Percentiles rank a stretch among this genome's conserved stretches.
These are phyloP conservation scores for Scheffersomyces stipitis DNA, from an alignment of 805 yeast genomes.

Conservation along the genomic window DNA sequence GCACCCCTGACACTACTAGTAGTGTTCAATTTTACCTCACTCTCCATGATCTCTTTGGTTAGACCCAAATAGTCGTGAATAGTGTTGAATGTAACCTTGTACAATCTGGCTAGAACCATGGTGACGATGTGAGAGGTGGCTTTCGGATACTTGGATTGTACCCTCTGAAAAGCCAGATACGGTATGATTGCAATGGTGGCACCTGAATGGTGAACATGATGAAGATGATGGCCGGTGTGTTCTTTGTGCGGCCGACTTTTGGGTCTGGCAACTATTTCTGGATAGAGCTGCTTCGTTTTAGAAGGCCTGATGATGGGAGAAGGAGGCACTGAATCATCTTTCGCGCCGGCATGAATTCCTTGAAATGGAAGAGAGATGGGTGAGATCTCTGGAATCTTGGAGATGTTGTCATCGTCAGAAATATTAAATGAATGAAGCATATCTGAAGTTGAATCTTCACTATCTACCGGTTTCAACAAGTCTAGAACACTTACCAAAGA, in stretches of 20 bases:
- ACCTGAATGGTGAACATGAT: constrained; percentile 5
- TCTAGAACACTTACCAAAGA: constrained; percentile 79
- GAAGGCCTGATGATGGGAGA: constrained; percentile 1
- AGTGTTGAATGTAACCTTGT: constrained; percentile 88
- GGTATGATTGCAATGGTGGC: constrained; percentile 95
- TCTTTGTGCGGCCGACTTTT: constrained; percentile 15
- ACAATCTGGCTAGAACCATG: constrained; percentile 81
- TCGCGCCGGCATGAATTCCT: constrained; percentile 1
- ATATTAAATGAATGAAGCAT: constrained; percentile 1
- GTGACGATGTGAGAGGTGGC: constrained; percentile 94
- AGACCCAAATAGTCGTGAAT: constrained; percentile 84
- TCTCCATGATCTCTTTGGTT: constrained; percentile 74
- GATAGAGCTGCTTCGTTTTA: constrained; percentile 12
- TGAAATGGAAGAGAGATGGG: constrained; percentile 3
- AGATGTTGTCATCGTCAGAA: neutral
- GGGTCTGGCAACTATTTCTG: constrained; percentile 70
- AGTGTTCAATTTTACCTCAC: constrained; percentile 66
- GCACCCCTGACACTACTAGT: constrained; percentile 34
- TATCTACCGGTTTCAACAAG: constrained; percentile 46
- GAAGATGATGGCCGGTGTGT: constrained; percentile 1
- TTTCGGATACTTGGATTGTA: constrained; percentile 75
- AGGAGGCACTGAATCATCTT: constrained; percentile 6
- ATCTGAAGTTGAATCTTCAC: neutral
- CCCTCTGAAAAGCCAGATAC: constrained; percentile 69
- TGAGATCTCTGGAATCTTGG: neutral